Evolutionary conservation across 2,329 filamentous ascomycete species (phyloP), one percentile per base, ranked within the genome.

Genomic region (Fusarium sambucinum): DNA sequence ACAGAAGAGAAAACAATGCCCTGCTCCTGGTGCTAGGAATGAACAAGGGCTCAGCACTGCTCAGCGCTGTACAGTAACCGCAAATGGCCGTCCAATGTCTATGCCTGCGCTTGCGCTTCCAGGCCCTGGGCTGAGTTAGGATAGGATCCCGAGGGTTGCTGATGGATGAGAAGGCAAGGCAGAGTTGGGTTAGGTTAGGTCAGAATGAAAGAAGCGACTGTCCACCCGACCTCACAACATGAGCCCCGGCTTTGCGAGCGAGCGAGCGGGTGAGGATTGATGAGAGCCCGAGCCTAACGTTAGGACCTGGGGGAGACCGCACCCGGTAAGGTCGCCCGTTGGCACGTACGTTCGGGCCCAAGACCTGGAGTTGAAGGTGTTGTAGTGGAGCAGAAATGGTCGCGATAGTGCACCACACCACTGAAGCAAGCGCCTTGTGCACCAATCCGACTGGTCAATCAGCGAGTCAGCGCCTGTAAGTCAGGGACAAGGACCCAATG

Each of bases 391-490:
- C 55, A 50, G 48, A 70, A 45, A 51, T 59, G 65, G 57, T 56
- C 53, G 57, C 62, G 69, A 53, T 71, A 74, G 72, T 56, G 69
- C 67, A 74, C 68, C 72, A 73, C 72, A 74, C 72, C 68, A 73
- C 75, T 75, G 73, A 75, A 77, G 73, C 75, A 77, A 79, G 77
- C 77, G 77, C 75, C 74, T 77, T 73, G 69, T 71, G 70, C 73
- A 66, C 71, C 72, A 71, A 74, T 78, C 70, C 64, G 74, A 79
- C 75, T 78, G 77, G 77, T 69, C 68, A 66, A 58, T 61, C 66
- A 71, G 63, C 74, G 75, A 77, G 75, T 77, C 75, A 75, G 75
- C 74, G 73, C 57, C 71, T 69, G 67, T 71, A 70, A 71, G 64
- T 74, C 55, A 47, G 59, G 54, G 53, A 52, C 56, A 45, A 55